Conservation (phyloP, 2,329 filamentous ascomycete species). For the Hypomyces rosellus region DNA sequence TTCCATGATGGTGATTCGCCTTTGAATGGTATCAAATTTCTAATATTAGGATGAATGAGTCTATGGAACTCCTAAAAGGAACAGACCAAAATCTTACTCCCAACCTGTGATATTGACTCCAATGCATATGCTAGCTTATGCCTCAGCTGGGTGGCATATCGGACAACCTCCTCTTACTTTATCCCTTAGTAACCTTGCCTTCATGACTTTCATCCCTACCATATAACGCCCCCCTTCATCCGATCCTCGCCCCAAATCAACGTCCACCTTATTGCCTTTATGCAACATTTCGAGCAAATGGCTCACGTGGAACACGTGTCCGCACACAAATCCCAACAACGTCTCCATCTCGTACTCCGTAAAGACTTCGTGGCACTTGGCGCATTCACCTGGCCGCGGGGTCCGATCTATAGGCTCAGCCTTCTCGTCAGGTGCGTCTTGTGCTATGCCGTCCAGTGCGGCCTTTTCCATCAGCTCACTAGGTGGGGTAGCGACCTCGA, state of each 20-base stretch:
- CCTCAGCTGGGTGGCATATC: constrained; percentile 37
- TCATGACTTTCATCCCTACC: constrained; percentile 81
- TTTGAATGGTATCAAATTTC: too few species aligned
- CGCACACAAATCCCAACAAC: constrained; percentile 73
- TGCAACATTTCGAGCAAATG: constrained; percentile 57
- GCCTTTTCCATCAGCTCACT: constrained; percentile 38
- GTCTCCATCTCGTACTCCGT: constrained; percentile 61
- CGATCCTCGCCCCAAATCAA: constrained; percentile 37
- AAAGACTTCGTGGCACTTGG: constrained; percentile 51
- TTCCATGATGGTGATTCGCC: too few species aligned
- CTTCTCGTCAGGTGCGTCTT: constrained; percentile 14
- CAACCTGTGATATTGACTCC: neutral
- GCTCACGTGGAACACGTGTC: constrained; percentile 72
- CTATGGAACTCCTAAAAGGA: constrained; percentile 2
- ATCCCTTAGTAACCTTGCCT: constrained; percentile 70
- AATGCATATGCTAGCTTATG: constrained; percentile 6
- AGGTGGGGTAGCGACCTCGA: constrained; percentile 58
- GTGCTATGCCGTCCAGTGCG: constrained; percentile 18
- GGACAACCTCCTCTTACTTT: constrained; percentile 61
- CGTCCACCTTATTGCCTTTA: constrained; percentile 40
- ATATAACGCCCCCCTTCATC: constrained; percentile 49
- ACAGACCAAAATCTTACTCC: neutral
- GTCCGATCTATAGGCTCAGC: constrained; percentile 17
- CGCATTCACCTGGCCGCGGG: constrained; percentile 50
- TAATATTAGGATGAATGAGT: neutral